phyloP scores from a whole-genome alignment of 768 basidiomycete genomes.

The Boletellus ananas region DNA sequence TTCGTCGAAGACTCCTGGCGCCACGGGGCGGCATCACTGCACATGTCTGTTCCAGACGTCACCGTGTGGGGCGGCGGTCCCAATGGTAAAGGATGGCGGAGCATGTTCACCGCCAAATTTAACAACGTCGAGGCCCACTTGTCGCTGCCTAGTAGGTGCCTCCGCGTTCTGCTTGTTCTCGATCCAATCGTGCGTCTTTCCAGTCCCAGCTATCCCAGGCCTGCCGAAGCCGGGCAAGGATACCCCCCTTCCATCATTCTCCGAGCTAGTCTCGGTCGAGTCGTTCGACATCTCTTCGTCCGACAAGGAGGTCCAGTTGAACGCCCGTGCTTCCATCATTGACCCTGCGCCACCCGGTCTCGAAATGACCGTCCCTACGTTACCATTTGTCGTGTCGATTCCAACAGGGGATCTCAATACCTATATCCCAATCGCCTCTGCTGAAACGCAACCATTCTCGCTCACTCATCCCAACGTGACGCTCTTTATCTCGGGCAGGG shows the following conservation, averaged over 20 bases:
- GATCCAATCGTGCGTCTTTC: constrained; percentile 7
- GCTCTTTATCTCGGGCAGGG: constrained; percentile 49
- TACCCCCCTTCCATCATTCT: constrained; percentile 50
- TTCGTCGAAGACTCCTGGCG: constrained; percentile 62
- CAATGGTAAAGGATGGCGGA: constrained; percentile 44
- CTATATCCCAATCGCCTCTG: constrained; percentile 48
- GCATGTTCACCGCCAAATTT: constrained; percentile 36
- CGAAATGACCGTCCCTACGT: constrained; percentile 46
- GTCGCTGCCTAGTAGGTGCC: constrained; percentile 50
- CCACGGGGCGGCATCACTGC: constrained; percentile 44
- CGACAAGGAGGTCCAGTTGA: constrained; percentile 36
- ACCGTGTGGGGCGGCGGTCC: constrained; percentile 50
- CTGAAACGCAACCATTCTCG: constrained; percentile 51
- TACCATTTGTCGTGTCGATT: constrained; percentile 63
- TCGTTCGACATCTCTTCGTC: constrained; percentile 47
- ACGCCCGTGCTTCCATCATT: constrained; percentile 53
- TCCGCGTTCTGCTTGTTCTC: neutral
- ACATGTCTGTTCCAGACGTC: constrained; percentile 40
- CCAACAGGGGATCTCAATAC: constrained; percentile 27
- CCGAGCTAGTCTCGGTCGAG: constrained; percentile 56
- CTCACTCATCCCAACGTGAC: constrained; percentile 70
- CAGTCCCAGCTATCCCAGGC: constrained; percentile 65
- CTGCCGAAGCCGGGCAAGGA: constrained; percentile 56
- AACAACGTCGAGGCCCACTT: constrained; percentile 45
- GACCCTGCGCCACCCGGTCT: constrained; percentile 54